Evolutionary conservation across 495 filamentous ascomycete species (phyloP).

Genomic region (Collariella sp.): DNA sequence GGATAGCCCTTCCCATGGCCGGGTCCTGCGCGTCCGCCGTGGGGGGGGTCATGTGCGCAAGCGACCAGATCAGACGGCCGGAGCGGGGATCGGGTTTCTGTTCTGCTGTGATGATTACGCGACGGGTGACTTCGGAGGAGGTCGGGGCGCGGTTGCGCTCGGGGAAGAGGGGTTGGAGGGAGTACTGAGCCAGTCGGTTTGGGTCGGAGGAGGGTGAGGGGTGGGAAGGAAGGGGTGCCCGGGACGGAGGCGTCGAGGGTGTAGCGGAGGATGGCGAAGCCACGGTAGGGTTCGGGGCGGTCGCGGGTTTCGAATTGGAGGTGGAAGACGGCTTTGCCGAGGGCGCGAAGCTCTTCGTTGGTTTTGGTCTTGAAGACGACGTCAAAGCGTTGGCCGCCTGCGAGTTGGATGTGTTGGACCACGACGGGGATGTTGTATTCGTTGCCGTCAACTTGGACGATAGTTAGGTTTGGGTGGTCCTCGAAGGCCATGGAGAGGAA

Average conservation of each 20-base stretch:
- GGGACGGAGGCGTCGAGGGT: constrained; percentile 11
- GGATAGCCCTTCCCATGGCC: too few species aligned
- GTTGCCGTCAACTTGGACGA: constrained; percentile 51
- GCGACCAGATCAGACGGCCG: constrained; percentile 17
- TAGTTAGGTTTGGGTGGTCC: constrained; percentile 38
- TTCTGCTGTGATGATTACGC: constrained; percentile 37
- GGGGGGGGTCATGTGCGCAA: constrained; percentile 28
- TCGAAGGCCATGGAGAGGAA: constrained; percentile 44
- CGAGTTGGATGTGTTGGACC: constrained; percentile 46
- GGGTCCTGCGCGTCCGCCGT: constrained; percentile 38
- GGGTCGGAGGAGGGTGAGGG: constrained; percentile 35
- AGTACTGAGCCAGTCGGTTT: constrained; percentile 45
- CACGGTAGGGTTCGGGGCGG: constrained; percentile 35
- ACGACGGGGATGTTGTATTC: constrained; percentile 44
- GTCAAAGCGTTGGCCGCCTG: constrained; percentile 48
- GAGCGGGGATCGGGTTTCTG: constrained; percentile 18
- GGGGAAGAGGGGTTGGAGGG: constrained; percentile 36
- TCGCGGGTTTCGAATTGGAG: constrained; percentile 48
- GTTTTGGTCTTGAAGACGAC: constrained; percentile 42
- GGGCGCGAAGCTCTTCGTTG: constrained; percentile 32
- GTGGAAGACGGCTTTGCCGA: constrained; percentile 39
- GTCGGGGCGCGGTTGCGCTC: constrained; percentile 34
- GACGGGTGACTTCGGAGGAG: constrained; percentile 45
- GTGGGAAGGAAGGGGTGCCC: constrained; percentile 17
- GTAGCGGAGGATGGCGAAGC: constrained; percentile 49